Percentiles rank a stretch among this genome's conserved stretches.
Conservation (phyloP, 2,329 filamentous ascomycete genomes). For the Rutstroemia sp. region DNA sequence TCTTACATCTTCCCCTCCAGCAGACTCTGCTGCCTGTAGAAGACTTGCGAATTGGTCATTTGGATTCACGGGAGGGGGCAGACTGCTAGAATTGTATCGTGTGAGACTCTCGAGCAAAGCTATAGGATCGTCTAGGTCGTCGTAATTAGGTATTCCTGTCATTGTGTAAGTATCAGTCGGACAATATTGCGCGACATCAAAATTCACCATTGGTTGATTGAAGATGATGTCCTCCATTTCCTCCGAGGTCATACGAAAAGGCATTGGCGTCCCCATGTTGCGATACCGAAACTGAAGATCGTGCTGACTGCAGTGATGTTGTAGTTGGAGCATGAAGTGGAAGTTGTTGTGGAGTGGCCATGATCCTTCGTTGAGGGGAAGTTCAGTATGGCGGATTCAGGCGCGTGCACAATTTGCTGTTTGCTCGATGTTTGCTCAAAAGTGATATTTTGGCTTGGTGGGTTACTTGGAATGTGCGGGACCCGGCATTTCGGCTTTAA, state of each 20-base stretch:
- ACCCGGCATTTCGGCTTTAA: constrained; percentile 7
- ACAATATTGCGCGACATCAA: constrained; percentile 4
- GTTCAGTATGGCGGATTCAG: neutral
- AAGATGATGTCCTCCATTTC: constrained; percentile 10
- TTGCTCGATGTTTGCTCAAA: constrained; percentile 10
- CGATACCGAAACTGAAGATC: neutral
- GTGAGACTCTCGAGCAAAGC: constrained; percentile 24
- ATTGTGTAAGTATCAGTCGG: constrained; percentile 14
- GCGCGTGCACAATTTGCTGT: neutral
- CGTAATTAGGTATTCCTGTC: constrained; percentile 15
- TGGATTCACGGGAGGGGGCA: neutral
- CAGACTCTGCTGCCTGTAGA: constrained; percentile 23
- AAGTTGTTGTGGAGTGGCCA: neutral
- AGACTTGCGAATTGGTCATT: constrained; percentile 24
- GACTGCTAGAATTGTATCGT: constrained; percentile 15
- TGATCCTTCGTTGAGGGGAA: neutral
- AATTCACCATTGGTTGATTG: constrained; percentile 1
- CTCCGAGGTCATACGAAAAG: constrained; percentile 7
- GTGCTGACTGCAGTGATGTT: neutral
- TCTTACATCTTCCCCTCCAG: constrained; percentile 14
- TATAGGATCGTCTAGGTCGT: constrained; percentile 19
- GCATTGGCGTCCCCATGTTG: neutral
- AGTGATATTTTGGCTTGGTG: constrained; percentile 4
- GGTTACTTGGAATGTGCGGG: constrained; percentile 3
- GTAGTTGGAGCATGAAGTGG: neutral